Evolutionary conservation across 768 basidiomycete species (phyloP).

Genomic region (Aureoboletus auriporus): DNA sequence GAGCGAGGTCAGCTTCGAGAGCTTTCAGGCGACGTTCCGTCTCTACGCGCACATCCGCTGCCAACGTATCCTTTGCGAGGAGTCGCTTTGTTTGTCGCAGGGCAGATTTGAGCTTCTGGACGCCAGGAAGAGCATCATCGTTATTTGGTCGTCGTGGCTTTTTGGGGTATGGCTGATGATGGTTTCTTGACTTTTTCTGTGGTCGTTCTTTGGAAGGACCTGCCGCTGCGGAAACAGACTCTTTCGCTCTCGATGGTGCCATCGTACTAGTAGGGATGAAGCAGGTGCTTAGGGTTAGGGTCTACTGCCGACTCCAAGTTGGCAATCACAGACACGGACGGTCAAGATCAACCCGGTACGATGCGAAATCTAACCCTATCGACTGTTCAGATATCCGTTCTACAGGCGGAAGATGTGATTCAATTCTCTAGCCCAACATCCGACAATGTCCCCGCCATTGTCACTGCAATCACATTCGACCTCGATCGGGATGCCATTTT

Average conservation of each 20-base stretch:
- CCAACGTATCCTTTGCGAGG: constrained; percentile 80
- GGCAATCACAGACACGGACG: not conserved
- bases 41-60: constrained; percentile 78
- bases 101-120: constrained; percentile 83
- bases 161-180: constrained; percentile 9
- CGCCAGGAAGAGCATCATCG: constrained; percentile 46
- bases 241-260: constrained; percentile 16
- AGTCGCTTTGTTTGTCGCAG: constrained; percentile 80
- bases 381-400: constrained; percentile 19
- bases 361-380: constrained; percentile 60
- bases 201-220: constrained; percentile 13
- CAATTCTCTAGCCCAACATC: constrained; percentile 13
- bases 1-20: constrained; percentile 68
- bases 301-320: not conserved
- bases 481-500: constrained; percentile 60
- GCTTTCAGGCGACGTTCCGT: constrained; percentile 76
- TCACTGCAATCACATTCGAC: constrained; percentile 54
- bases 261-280: constrained; percentile 1
- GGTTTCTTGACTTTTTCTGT: constrained; percentile 10
- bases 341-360: not conserved
- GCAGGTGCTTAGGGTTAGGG: constrained; percentile 15
- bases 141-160: constrained; percentile 1
- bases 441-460: constrained; percentile 25
- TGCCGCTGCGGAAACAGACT: not conserved
- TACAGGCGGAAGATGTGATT: constrained; percentile 14